phyloP scores from a whole-genome alignment of 306 rosid genomes.

The Ormosia semicastrata region DNA sequence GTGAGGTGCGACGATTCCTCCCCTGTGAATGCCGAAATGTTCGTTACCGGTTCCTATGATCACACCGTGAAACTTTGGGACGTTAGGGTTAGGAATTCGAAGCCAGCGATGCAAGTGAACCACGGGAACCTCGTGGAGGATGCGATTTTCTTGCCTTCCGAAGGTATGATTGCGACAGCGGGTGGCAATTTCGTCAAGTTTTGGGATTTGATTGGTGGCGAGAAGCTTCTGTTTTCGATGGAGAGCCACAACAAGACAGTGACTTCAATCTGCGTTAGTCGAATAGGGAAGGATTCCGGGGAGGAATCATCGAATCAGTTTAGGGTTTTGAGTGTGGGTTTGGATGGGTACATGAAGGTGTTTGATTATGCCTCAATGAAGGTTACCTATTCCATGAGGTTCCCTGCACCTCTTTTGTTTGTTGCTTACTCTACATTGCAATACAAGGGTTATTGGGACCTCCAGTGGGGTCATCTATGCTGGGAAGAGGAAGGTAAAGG shows the following conservation, averaged over 20 bases:
- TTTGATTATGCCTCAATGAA: conserved; percentile 72
- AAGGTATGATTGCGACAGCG: conserved; percentile 78
- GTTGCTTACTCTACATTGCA: conserved; percentile 63
- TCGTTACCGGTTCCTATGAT: conserved; percentile 85
- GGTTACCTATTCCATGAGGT: conserved; percentile 87
- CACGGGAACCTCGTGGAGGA: conserved; percentile 86
- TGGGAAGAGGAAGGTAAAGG: conserved; percentile 62
- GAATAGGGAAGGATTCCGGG: conserved; percentile 42
- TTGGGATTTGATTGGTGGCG: conserved; percentile 93
- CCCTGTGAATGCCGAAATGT: conserved; percentile 55
- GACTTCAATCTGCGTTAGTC: conserved; percentile 67
- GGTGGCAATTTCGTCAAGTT: conserved; percentile 82
- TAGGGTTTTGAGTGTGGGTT: conserved; percentile 81
- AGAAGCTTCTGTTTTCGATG: conserved; percentile 69
- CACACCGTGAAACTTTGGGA: conserved; percentile 92
- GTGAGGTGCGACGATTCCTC: conserved; percentile 89
- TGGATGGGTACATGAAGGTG: conserved; percentile 95
- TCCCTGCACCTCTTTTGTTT: conserved; percentile 83
- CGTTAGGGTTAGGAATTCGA: conserved; percentile 56
- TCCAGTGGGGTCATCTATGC: conserved; percentile 80
- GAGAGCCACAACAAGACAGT: conserved; percentile 95
- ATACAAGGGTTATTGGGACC: conserved; percentile 67
- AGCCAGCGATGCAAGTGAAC: conserved; percentile 47
- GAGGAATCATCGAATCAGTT: conserved; percentile 56
- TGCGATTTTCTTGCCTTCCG: conserved; percentile 68